Percentiles rank a stretch among this genome's conserved stretches.
Evolutionary conservation across 768 basidiomycete genomes (phyloP).

Genomic region (Cyclocybe aegerita): DNA sequence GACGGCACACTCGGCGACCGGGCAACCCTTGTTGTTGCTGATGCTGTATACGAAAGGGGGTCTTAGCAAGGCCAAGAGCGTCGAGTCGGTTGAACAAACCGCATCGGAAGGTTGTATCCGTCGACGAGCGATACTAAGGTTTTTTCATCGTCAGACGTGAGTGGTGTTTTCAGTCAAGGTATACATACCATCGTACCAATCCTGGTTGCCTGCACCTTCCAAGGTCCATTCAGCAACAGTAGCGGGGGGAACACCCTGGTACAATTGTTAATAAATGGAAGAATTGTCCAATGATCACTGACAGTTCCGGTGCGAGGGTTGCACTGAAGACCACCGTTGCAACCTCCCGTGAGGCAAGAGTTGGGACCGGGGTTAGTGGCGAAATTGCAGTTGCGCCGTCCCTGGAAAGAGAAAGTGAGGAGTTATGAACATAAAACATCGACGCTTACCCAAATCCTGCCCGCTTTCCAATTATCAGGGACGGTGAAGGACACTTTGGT

Average conservation of each 20-base stretch:
- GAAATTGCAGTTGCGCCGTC: conserved; percentile 60
- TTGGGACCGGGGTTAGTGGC: conserved; percentile 45
- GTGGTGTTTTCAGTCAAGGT: background rate
- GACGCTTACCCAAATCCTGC: conserved; percentile 47
- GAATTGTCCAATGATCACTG: conserved; percentile 4
- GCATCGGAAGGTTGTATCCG: conserved; percentile 62
- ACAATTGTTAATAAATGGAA: background rate
- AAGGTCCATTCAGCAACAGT: conserved; percentile 68
- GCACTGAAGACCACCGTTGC: conserved; percentile 63
- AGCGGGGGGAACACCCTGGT: conserved; percentile 59
- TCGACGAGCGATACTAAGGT: conserved; percentile 62
- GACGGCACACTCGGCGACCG: conserved; percentile 53
- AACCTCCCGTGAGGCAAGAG: conserved; percentile 60
- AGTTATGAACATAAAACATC: background rate
- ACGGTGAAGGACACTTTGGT: conserved; percentile 46
- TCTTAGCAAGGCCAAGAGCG: background rate
- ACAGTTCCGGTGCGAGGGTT: conserved; percentile 49
- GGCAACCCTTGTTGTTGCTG: conserved; percentile 53
- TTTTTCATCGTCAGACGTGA: background rate
- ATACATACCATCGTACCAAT: conserved; percentile 58
- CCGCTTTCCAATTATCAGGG: conserved; percentile 63
- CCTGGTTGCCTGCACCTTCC: conserved; percentile 32
- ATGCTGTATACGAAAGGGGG: conserved; percentile 28
- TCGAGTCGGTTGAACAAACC: conserved; percentile 7
- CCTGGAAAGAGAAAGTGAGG: conserved; percentile 34